Evolutionary conservation across 352 stramenopile genomes (phyloP).

Genomic region (Globisporangium mamillatum): DNA sequence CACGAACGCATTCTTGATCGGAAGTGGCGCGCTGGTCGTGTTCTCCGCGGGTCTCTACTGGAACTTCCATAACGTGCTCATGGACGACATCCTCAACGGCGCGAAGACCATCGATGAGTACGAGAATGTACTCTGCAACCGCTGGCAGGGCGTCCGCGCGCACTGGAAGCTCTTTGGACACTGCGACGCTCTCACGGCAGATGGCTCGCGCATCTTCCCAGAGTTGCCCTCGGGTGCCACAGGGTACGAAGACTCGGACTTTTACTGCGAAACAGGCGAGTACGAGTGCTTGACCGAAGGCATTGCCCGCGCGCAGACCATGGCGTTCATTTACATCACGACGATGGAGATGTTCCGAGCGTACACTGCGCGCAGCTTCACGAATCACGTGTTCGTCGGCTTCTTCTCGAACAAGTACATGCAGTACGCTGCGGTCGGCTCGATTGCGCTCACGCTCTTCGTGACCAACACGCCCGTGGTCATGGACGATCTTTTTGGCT

Average conservation of each 20-base stretch:
- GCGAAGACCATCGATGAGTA: slow-evolving; percentile 46
- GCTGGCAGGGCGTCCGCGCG: slow-evolving; percentile 45
- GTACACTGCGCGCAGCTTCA: slow-evolving; percentile 48
- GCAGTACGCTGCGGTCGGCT: slow-evolving; percentile 36
- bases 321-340: slow-evolving; percentile 48
- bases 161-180: slow-evolving; percentile 63
- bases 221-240: slow-evolving; percentile 27
- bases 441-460: slow-evolving; percentile 34
- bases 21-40: slow-evolving; percentile 36
- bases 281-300: slow-evolving; percentile 48
- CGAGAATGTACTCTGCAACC: slow-evolving; percentile 46
- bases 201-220: slow-evolving; percentile 57
- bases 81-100: slow-evolving; percentile 53
- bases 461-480: slow-evolving; percentile 34
- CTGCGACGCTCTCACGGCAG: slow-evolving; percentile 33
- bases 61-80: slow-evolving; percentile 57
- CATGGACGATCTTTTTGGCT: slow-evolving; percentile 40
- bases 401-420: slow-evolving; percentile 44
- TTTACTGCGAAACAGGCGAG: slow-evolving; percentile 60
- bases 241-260: slow-evolving; percentile 32
- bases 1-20: slow-evolving; percentile 59
- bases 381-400: slow-evolving; percentile 35
- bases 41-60: slow-evolving; percentile 68
- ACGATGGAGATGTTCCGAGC: slow-evolving; percentile 47
- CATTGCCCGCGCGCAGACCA: slow-evolving; percentile 39